These are phyloP conservation scores for Tulasnella calospora DNA, from an alignment of 768 basidiomycete species.

Conservation along the genomic window DNA sequence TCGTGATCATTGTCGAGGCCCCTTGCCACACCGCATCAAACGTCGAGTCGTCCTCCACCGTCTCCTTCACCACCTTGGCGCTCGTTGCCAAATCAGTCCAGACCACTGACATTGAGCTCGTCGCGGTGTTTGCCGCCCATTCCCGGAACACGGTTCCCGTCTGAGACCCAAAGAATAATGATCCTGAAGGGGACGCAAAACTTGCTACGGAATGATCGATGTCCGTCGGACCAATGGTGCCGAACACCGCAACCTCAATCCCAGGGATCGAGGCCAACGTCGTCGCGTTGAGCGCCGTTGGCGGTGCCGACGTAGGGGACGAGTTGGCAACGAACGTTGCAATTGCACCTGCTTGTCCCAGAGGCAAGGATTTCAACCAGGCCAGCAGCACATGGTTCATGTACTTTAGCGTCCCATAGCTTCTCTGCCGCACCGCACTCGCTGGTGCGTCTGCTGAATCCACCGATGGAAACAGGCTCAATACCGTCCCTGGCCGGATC, in stretches of 20 bases:
- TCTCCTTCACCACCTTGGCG: conserved; percentile 49
- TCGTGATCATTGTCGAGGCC: conserved; percentile 33
- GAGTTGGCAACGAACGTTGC: conserved; percentile 50
- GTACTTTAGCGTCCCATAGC: conserved; percentile 53
- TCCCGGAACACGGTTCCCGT: conserved; percentile 47
- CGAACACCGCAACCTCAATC: conserved; percentile 63
- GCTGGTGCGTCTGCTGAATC: conserved; percentile 36
- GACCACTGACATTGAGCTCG: conserved; percentile 34
- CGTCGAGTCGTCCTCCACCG: conserved; percentile 40
- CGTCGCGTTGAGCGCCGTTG: conserved; percentile 42
- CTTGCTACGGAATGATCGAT: conserved; percentile 47
- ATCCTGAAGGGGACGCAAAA: conserved; percentile 47
- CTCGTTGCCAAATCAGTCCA: conserved; percentile 55
- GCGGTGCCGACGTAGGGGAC: conserved; percentile 41
- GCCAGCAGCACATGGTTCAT: conserved; percentile 55
- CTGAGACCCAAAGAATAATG: conserved; percentile 58
- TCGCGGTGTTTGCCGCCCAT: conserved; percentile 49
- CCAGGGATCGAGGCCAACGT: conserved; percentile 43
- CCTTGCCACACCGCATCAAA: conserved; percentile 52
- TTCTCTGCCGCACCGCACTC: conserved; percentile 44
- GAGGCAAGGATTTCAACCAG: conserved; percentile 51
- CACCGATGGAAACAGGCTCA: conserved; percentile 45
- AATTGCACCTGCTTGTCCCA: conserved; percentile 44
- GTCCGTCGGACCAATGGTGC: conserved; percentile 48
- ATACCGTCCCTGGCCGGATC: conserved; percentile 48